A percentile compares a stretch with the other conserved stretches of the same genome.
Evolutionary conservation across 208 protist genomes (phyloP).

Genomic region (Crithidia acanthocephali): DNA sequence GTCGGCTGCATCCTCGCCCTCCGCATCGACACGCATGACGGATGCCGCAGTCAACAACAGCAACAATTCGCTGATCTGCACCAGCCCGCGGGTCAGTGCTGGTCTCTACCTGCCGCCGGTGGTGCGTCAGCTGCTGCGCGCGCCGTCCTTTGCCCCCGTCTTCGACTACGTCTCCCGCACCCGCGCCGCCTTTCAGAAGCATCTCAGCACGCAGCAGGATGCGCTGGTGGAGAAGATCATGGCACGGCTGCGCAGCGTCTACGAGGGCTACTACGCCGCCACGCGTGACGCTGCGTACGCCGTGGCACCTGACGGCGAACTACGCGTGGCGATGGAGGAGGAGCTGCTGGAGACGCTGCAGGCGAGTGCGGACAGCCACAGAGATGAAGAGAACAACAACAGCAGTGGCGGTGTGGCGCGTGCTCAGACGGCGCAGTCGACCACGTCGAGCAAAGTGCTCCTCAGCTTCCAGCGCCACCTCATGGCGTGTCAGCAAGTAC

Average conservation of each 20-base stretch:
- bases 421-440: neutral
- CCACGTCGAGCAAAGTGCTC: conserved; percentile 13
- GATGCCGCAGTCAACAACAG: neutral
- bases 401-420: no score
- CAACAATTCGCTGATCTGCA: no score
- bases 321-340: conserved; percentile 39
- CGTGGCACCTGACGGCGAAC: conserved; percentile 29
- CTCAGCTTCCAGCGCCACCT: conserved; percentile 39
- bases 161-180: conserved; percentile 46
- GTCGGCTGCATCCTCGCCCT: neutral
- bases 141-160: conserved; percentile 53
- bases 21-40: neutral
- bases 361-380: neutral
- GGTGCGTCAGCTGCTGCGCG: conserved; percentile 55
- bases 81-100: neutral
- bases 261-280: conserved; percentile 30
- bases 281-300: conserved; percentile 31
- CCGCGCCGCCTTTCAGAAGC: conserved; percentile 41
- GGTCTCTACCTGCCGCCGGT: conserved; percentile 40
- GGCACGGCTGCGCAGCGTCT: conserved; percentile 33
- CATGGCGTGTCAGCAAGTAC: conserved; percentile 35
- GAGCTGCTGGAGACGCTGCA: conserved; percentile 34
- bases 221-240: conserved; percentile 34
- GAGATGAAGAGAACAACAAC: neutral
- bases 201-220: conserved; percentile 42